Percentiles rank a stretch among this genome's conserved stretches.
These are phyloP conservation scores for Erodium texanum DNA, from an alignment of 441 rosid genomes.

Conservation along the genomic window DNA sequence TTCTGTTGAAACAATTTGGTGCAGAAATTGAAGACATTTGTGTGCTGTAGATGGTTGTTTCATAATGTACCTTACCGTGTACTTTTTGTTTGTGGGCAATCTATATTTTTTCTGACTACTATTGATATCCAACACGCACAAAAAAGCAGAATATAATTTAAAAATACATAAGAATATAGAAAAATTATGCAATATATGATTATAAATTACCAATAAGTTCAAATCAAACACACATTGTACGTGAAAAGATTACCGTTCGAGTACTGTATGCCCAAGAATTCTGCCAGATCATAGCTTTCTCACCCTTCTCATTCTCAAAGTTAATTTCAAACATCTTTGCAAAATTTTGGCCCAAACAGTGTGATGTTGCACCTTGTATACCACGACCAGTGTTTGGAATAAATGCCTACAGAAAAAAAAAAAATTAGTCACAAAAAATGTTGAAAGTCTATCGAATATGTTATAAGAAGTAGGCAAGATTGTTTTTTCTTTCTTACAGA, in stretches of 20 bases:
- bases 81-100: no score
- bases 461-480: neutral
- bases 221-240: neutral
- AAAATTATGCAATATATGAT: neutral
- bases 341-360: conserved; percentile 92
- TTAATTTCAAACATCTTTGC: conserved; percentile 93
- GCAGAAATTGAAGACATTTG: no score
- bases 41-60: no score
- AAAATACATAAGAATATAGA: neutral
- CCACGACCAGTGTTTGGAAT: conserved; percentile 97
- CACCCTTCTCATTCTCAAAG: conserved; percentile 88
- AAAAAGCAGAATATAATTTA: neutral
- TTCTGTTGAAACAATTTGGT: no score
- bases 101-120: no score
- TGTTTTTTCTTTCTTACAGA: conserved; percentile 16
- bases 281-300: conserved; percentile 92
- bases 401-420: no score
- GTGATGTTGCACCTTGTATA: conserved; percentile 97
- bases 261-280: conserved; percentile 98
- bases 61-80: no score
- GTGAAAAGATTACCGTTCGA: conserved; percentile 44
- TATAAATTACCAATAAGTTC: neutral
- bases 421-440: neutral
- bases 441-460: neutral
- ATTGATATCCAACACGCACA: neutral